phyloP scores from a whole-genome alignment of 345 rosid species.

The Populus nigra region DNA sequence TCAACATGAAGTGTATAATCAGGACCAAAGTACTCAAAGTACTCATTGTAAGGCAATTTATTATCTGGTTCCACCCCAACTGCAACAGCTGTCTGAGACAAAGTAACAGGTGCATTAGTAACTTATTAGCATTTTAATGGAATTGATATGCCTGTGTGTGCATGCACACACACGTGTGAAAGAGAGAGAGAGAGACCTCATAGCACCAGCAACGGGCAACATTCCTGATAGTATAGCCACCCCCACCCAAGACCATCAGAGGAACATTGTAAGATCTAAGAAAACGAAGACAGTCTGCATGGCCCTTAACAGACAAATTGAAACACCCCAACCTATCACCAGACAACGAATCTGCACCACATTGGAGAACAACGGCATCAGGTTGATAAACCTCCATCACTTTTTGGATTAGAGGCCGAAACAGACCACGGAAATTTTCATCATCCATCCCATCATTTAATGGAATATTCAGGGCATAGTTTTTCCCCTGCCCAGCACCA shows the following conservation, averaged over 20 bases:
- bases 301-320: constrained; percentile 95
- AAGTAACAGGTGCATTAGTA: constrained; percentile 15
- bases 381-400: constrained; percentile 98
- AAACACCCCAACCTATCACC: constrained; percentile 98
- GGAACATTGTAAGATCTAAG: constrained; percentile 91
- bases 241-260: constrained; percentile 96
- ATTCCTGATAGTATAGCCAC: constrained; percentile 95
- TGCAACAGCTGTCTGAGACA: constrained; percentile 87
- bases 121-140: background rate
- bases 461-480: constrained; percentile 93
- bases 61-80: constrained; percentile 97
- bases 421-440: constrained; percentile 69
- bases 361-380: constrained; percentile 97
- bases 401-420: constrained; percentile 78
- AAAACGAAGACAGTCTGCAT: constrained; percentile 91
- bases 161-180: background rate
- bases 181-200: constrained; percentile 54
- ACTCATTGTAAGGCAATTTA: constrained; percentile 85
- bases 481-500: constrained; percentile 66
- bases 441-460: constrained; percentile 91
- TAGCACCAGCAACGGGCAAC: constrained; percentile 99
- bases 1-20: constrained; percentile 91
- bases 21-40: constrained; percentile 93
- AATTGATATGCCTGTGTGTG: background rate
- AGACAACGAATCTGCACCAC: constrained; percentile 95